Percentiles rank a stretch among this genome's conserved stretches.
phyloP scores from a whole-genome alignment of 192 early-diverging fungal genomes.

The Coemansia pectinata region DNA sequence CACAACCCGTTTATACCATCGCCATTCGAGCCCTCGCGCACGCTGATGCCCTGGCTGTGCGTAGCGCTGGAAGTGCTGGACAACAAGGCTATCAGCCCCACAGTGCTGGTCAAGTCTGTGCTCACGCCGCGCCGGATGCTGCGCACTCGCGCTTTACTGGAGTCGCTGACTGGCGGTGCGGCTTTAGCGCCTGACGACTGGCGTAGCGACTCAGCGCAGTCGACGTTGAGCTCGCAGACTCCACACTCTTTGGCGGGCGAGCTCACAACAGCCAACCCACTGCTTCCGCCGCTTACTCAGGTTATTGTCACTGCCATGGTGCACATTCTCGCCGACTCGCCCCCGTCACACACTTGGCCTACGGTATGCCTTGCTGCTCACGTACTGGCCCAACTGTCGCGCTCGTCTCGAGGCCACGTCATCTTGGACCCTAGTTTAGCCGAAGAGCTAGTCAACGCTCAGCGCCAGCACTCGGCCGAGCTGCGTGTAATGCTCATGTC shows the following conservation, averaged over 20 bases:
- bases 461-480: slow-evolving; percentile 32
- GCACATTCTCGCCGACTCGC: slow-evolving; percentile 35
- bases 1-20: slow-evolving; percentile 41
- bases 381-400: slow-evolving; percentile 26
- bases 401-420: slow-evolving; percentile 15
- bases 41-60: slow-evolving; percentile 50
- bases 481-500: slow-evolving; percentile 38
- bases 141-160: slow-evolving; percentile 46
- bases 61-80: slow-evolving; percentile 31
- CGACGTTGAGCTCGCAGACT: slow-evolving; percentile 3
- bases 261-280: neutral
- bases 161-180: slow-evolving; percentile 38
- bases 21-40: slow-evolving; percentile 36
- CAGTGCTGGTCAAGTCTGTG: slow-evolving; percentile 36
- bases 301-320: slow-evolving; percentile 29
- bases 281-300: slow-evolving; percentile 25
- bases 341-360: slow-evolving; percentile 31
- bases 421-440: slow-evolving; percentile 20
- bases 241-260: neutral
- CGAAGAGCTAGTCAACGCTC: slow-evolving; percentile 26
- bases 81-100: slow-evolving; percentile 56
- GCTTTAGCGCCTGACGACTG: slow-evolving; percentile 17
- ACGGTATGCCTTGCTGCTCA: slow-evolving; percentile 38
- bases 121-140: slow-evolving; percentile 51
- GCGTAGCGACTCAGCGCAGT: slow-evolving; percentile 29